A percentile compares a stretch with the other conserved stretches of the same genome.
These are phyloP conservation scores for Vitis rotundifolia DNA, from an alignment of 164 flowering plant genomes.

Conservation along the genomic window DNA sequence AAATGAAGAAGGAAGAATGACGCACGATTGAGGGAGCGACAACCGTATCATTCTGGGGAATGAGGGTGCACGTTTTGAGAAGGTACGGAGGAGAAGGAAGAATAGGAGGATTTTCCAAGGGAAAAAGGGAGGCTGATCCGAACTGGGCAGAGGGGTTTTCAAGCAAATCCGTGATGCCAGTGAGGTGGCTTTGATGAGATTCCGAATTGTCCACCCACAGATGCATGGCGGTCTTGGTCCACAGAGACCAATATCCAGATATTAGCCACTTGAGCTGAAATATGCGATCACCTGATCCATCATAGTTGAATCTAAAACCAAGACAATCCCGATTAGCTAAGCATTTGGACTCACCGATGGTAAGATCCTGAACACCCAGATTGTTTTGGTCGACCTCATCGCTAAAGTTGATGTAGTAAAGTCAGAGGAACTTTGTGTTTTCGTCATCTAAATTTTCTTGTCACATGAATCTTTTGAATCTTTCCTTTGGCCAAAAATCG, in stretches of 20 bases:
- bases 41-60: no score
- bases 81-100: no score
- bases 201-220: slow-evolving; percentile 51
- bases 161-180: slow-evolving; percentile 50
- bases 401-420: slow-evolving; percentile 62
- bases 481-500: slow-evolving; percentile 31
- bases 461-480: slow-evolving; percentile 26
- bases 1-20: no score
- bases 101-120: slow-evolving; percentile 44
- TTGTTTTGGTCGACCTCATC: slow-evolving; percentile 31
- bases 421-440: slow-evolving; percentile 40
- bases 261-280: slow-evolving; percentile 39
- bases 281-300: slow-evolving; percentile 47
- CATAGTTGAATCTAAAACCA: slow-evolving; percentile 53
- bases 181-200: slow-evolving; percentile 41
- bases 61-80: no score
- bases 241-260: slow-evolving; percentile 74
- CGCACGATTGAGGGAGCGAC: no score
- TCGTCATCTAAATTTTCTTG: slow-evolving; percentile 22
- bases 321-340: slow-evolving; percentile 29
- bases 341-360: slow-evolving; percentile 37
- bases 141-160: slow-evolving; percentile 58
- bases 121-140: slow-evolving; percentile 54
- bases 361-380: slow-evolving; percentile 13
- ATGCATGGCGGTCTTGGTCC: slow-evolving; percentile 37